phyloP scores from a whole-genome alignment of 2,329 filamentous ascomycete species.

The Fusarium keratoplasticum region DNA sequence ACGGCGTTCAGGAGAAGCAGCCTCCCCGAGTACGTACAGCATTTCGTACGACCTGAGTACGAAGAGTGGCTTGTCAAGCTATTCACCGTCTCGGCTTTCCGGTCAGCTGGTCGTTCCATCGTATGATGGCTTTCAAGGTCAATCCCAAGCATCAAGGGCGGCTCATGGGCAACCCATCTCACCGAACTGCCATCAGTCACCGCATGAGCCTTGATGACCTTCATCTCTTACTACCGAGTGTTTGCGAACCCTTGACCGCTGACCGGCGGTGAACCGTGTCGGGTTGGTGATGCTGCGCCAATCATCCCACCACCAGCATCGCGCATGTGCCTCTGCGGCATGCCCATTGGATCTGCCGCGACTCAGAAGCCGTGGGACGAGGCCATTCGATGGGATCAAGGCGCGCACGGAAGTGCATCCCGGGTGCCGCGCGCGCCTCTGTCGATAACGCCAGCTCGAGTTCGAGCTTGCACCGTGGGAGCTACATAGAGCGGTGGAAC shows the following conservation, averaged over 20 bases:
- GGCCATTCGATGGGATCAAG: slow-evolving; percentile 14
- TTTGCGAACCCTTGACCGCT: slow-evolving; percentile 24
- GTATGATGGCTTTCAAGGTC: slow-evolving; percentile 38
- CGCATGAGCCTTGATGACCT: slow-evolving; percentile 9
- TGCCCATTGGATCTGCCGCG: slow-evolving; percentile 29
- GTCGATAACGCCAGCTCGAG: slow-evolving; percentile 12
- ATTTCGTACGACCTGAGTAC: slow-evolving; percentile 37
- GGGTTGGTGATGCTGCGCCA: slow-evolving; percentile 19
- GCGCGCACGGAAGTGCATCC: slow-evolving; percentile 19
- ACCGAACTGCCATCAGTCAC: slow-evolving; percentile 13
- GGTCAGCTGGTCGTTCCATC: slow-evolving; percentile 38
- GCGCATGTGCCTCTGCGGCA: slow-evolving; percentile 24
- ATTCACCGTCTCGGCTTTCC: slow-evolving; percentile 39
- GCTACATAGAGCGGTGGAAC: slow-evolving; percentile 32
- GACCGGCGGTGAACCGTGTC: slow-evolving; percentile 41
- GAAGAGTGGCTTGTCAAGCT: slow-evolving; percentile 35
- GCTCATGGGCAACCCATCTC: slow-evolving; percentile 13
- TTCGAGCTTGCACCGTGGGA: slow-evolving; percentile 11
- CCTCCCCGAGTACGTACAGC: slow-evolving; percentile 28
- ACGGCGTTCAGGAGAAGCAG: slow-evolving; percentile 6
- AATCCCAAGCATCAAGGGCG: slow-evolving; percentile 3
- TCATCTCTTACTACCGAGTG: slow-evolving; percentile 2
- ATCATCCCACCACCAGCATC: slow-evolving; percentile 38
- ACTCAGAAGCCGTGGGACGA: slow-evolving; percentile 18
- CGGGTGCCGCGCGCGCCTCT: slow-evolving; percentile 25